Base-by-base conservation (phyloP, 2,329 filamentous ascomycete genomes). In the Colletotrichum australisinense region DNA sequence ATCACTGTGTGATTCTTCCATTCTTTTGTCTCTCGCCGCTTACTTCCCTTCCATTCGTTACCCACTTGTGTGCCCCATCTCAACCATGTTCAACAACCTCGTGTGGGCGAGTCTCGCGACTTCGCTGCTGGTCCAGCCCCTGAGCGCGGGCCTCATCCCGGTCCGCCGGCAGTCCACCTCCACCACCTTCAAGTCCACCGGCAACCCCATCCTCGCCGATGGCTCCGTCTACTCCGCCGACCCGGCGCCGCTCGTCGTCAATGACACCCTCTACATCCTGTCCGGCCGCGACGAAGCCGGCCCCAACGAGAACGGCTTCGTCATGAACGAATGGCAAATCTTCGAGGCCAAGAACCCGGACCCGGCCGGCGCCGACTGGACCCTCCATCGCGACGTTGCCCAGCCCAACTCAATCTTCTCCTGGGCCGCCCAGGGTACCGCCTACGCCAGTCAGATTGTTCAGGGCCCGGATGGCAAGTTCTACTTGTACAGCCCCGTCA, bases 141-240 rank as follows among this genome's bases (percentile, higher is more conserved):
- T 64, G 59, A 28, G 35, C 38, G 67, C 67, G 38, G 59, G 67
- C 59, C 49, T 58, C 38, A 49, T 69, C 59, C 67, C 67, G 12
- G 59, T 64, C 35, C 67, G 67, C 52, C 58, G 67, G 26, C 73
- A 74, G 75, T 22, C 67, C 4, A 75, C 72, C 59, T 72, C 56
- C 72, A 77, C 74, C 7, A 75, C 67, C 30, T 78, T 81, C 66
- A 64, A 72, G 30, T 82, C 80, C 22, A 75, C 76, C 12, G 82
- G 82, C 26, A 83, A 83, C 70, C 82, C 82, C 2, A 83, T 83
- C 42, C 76, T 83, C 4, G 78, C 78, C n/a, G 81, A 83, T 75
- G 81, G 82, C 22, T 79, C 79, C 6, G 73, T 83, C 62, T 84
- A 83, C 72, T 83, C 83, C 5, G 82, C 81, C 11, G 83, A 84